Percentiles rank a stretch among this genome's conserved stretches.
Evolutionary conservation across 169 alveolate species (phyloP).

Genomic region (Blepharisma undulans): DNA sequence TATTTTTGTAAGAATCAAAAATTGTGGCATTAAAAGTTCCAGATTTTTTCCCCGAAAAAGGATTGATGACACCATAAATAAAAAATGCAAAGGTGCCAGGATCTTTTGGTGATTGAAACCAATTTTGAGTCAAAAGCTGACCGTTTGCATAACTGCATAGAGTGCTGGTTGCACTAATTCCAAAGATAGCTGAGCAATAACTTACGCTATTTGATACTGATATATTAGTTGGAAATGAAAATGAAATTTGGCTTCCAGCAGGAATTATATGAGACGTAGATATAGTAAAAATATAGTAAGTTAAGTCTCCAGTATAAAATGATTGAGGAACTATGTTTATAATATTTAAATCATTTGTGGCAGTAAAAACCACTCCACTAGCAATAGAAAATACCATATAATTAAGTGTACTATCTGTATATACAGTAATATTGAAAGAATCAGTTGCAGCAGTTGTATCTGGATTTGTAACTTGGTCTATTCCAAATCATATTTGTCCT

Average conservation of each 20-base stretch:
- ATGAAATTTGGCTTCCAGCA: neutral
- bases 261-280: neutral
- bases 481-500: neutral
- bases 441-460: neutral
- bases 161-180: neutral
- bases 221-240: conserved; percentile 2
- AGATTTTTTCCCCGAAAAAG: neutral
- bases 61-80: neutral
- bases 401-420: neutral
- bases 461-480: conserved; percentile 6
- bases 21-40: neutral
- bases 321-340: neutral
- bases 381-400: neutral
- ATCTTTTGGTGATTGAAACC: neutral
- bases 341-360: neutral
- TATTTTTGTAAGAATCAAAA: neutral
- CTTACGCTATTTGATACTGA: neutral
- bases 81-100: neutral
- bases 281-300: neutral
- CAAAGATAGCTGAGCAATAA: neutral
- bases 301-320: neutral
- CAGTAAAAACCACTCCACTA: conserved; percentile 3
- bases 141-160: neutral
- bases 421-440: neutral
- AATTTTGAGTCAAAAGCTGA: neutral